Evolutionary conservation across 2,329 filamentous ascomycete species (phyloP).

Genomic region (Stachybotrys echinatus): DNA sequence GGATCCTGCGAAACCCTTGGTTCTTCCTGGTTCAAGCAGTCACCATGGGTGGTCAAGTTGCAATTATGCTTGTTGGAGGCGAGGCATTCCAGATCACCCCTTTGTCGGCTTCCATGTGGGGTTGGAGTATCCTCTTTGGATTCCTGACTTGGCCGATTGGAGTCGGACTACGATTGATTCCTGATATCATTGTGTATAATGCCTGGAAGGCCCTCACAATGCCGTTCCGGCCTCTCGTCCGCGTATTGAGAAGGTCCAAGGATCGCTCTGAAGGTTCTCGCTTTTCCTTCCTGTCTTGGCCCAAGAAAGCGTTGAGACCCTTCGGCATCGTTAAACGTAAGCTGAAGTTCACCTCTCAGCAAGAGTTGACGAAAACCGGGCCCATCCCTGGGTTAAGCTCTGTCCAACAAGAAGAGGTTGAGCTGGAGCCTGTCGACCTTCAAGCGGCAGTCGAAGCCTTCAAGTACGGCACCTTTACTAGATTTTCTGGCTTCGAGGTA

Average conservation of each 20-base stretch:
- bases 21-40: slow-evolving; percentile 64
- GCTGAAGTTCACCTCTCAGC: not conserved
- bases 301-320: not conserved
- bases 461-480: slow-evolving; percentile 15
- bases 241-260: slow-evolving; percentile 11
- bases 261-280: slow-evolving; percentile 12
- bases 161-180: slow-evolving; percentile 34
- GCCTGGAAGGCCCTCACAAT: not conserved
- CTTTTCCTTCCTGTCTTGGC: not conserved
- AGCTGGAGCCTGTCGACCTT: slow-evolving; percentile 20
- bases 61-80: slow-evolving; percentile 68
- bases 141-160: slow-evolving; percentile 60
- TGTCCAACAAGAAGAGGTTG: not conserved
- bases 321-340: not conserved
- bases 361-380: not conserved
- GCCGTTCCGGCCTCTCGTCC: slow-evolving; percentile 15
- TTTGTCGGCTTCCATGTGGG: slow-evolving; percentile 64
- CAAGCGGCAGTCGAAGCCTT: slow-evolving; percentile 24
- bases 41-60: slow-evolving; percentile 64
- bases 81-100: slow-evolving; percentile 58
- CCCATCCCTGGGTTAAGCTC: not conserved
- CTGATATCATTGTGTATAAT: slow-evolving; percentile 25
- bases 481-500: slow-evolving; percentile 28
- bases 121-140: slow-evolving; percentile 63
- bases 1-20: slow-evolving; percentile 68